These are phyloP conservation scores for Bimuria novae-zelandiae DNA, from an alignment of 2,329 filamentous ascomycete genomes.

Conservation along the genomic window DNA sequence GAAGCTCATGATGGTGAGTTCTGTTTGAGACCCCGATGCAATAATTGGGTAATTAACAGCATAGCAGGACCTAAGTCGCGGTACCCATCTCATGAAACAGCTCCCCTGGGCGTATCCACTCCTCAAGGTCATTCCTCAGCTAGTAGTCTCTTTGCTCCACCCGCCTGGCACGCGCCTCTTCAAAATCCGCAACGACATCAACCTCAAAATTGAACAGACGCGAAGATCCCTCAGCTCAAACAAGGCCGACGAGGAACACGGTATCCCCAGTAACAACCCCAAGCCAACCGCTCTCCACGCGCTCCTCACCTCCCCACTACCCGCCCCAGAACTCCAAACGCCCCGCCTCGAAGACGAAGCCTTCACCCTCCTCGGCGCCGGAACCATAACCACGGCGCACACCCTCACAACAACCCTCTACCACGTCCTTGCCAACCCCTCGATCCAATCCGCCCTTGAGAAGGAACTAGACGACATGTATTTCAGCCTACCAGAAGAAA, in stretches of 20 bases:
- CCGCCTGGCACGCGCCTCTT: slow-evolving; percentile 30
- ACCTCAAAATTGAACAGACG: slow-evolving; percentile 13
- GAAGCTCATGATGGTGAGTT: slow-evolving; percentile 24
- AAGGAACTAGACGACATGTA: slow-evolving; percentile 13
- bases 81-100: slow-evolving; percentile 35
- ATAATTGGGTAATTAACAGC: not conserved
- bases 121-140: slow-evolving; percentile 18
- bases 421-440: slow-evolving; percentile 14
- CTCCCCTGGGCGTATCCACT: slow-evolving; percentile 21
- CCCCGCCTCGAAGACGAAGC: slow-evolving; percentile 18
- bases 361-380: slow-evolving; percentile 32
- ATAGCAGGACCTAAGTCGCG: slow-evolving; percentile 24
- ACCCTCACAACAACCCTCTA: slow-evolving; percentile 32
- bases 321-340: slow-evolving; percentile 17
- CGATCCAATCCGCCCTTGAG: slow-evolving; percentile 10
- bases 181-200: slow-evolving; percentile 24
- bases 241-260: not conserved
- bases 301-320: slow-evolving; percentile 14
- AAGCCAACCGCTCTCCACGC: slow-evolving; percentile 19
- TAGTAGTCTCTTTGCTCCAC: slow-evolving; percentile 26
- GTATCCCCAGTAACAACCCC: not conserved
- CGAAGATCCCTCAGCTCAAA: not conserved
- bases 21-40: not conserved
- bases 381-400: slow-evolving; percentile 48
- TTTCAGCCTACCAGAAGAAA: not conserved